Base-by-base conservation (phyloP, 345 rosid species). In the Lepidium didymum region DNA sequence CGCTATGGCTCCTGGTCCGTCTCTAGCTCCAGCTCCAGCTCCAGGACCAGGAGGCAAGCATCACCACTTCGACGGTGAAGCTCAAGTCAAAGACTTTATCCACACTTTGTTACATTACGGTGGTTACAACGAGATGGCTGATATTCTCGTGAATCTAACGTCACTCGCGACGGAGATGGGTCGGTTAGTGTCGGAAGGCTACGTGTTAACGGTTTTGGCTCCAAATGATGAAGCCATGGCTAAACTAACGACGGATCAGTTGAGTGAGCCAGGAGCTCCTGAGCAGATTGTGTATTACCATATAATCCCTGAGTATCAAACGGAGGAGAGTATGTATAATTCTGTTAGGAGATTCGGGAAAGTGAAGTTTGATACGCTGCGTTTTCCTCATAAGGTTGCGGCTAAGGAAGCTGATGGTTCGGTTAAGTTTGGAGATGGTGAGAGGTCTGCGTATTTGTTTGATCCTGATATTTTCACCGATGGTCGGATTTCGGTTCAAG, bases 391-490 rank as follows among this genome's bases (percentile, higher is more conserved):
- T 31, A 88, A 88, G 65, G 84, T 88, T n/a, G 63, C 73, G 23
- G 92, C 96, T 2, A 83, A 81, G 64, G 99, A 94, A 82, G 97
- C 97, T 49, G 97, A 94, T 68, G 99, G 99, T 54, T 88, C 99
- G 19, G 99, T 94, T 36, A 88, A 81, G 67, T 91, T 94, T 29
- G 99, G 99, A 13, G 62, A 77, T 12, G 85, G 88, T 11, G 97
- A 86, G 25, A 81, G 77, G 47, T 79, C 91, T 0, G 97, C 93
- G 0, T 91, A 94, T 69, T 68, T 94, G 80, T 91, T 87, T 40
- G 99, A 94, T 64, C 99, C 99, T 4, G 96, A 89, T 59, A 89
- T 89, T 67, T 87, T 81, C 33, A 87, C 89, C 1, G 96, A 89
- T 25, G 96, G 92, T 11, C 72, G 96, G 47, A 89, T 86, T 62